Base-by-base conservation (phyloP, 1,284 basidiomycete genomes). In the Heterobasidion irregulare region DNA sequence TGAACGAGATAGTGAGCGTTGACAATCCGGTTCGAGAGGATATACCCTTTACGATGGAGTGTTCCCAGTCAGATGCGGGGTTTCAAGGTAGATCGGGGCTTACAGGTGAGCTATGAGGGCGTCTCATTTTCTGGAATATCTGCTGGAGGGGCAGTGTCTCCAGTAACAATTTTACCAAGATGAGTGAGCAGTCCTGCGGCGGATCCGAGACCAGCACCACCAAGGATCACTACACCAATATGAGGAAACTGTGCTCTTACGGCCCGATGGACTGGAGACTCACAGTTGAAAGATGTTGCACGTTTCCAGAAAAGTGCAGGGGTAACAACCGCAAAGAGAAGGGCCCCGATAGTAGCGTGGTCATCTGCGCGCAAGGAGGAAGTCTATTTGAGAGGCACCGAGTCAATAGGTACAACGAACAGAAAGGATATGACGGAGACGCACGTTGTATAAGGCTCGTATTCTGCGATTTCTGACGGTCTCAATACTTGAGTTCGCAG, bases 281-380 rank as follows among this genome's bases (percentile, higher is more conserved):
- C 61, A 86, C 85, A 62, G 61, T 87, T 78, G 15, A 80, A 67
- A 7, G 72, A 65, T 43, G 68, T 72, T 36, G 82, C 86, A 53
- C 77, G 75, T 52, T 78, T 87, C 84, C 84, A 88, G 53, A 89
- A 72, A 44, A 89, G 54, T 6, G 85, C 83, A 8, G 87, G 83
- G 6, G 76, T 79, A 5, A 88, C 64, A 9, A 86, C 76, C 10
- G 78, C 79, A 58, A 75, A 78, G 10, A 89, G 65, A 38, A 89
- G 65, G 32, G 75, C 74, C 36, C 87, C 87, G 49, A 89, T 85
- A 5, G 79, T 85, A 16, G 86, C 76, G 64, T 87, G 80, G 64
- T 89, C 87, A 56, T 87, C 80, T 38, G 75, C 73, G 58, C 85
- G 72, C 54, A 86, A 67, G 16, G 77, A 75, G 47, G 72, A 68